Evolutionary conservation across 2,329 filamentous ascomycete genomes (phyloP).

Genomic region (Sporothrix euskadiensis): DNA sequence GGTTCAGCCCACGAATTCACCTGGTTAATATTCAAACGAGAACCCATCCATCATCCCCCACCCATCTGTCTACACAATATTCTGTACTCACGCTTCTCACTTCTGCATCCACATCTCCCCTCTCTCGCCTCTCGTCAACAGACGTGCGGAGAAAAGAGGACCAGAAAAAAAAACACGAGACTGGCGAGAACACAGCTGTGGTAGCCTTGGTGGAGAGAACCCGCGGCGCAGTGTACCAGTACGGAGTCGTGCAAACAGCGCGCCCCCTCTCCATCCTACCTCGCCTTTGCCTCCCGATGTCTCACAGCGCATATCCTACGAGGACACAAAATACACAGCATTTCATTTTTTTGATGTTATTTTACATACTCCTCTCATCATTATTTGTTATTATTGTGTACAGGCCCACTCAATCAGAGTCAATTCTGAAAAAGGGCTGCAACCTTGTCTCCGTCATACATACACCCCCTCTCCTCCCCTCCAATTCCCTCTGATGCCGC

Average conservation of each 20-base stretch:
- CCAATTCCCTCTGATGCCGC: background rate
- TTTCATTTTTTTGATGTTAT: background rate
- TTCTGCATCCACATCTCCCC: background rate
- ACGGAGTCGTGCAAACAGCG: conserved; percentile 18
- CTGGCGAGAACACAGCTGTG: conserved; percentile 1
- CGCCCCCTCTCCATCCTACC: background rate
- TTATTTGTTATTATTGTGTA: background rate
- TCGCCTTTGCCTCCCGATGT: conserved; percentile 36
- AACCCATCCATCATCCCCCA: background rate
- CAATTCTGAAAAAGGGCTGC: background rate
- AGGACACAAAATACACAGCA: conserved; percentile 38
- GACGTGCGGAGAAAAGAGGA: background rate
- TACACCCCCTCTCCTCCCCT: conserved; percentile 12
- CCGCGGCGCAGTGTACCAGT: conserved; percentile 14
- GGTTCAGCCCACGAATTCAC: conserved; percentile 22
- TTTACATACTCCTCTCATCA: background rate
- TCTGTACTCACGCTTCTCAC: background rate
- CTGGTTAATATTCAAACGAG: background rate
- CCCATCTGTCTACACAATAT: background rate
- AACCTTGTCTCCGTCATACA: conserved; percentile 7
- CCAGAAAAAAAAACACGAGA: background rate
- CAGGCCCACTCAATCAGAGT: background rate
- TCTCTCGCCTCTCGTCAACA: background rate
- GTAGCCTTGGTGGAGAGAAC: conserved; percentile 17
- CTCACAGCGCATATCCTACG: conserved; percentile 36